phyloP scores from a whole-genome alignment of 2,329 filamentous ascomycete genomes.

The Verticillium tricorpus region DNA sequence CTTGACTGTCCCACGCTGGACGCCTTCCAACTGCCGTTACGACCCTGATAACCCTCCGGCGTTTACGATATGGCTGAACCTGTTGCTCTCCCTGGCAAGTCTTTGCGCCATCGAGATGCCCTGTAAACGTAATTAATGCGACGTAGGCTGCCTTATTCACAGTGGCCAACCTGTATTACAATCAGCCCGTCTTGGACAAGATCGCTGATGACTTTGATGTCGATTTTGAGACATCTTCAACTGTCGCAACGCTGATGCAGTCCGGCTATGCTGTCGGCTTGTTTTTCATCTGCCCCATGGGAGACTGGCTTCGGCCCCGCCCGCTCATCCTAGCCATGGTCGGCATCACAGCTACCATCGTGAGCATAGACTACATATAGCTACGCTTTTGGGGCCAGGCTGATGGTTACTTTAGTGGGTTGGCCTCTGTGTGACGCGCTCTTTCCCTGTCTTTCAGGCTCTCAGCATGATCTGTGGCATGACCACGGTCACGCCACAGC shows the following conservation, averaged over 20 bases:
- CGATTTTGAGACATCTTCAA: slow-evolving; percentile 59
- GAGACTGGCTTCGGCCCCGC: slow-evolving; percentile 62
- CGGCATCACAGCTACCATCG: slow-evolving; percentile 59
- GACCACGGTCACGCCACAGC: slow-evolving; percentile 72
- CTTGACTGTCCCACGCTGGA: no score
- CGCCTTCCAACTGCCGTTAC: no score
- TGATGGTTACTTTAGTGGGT: slow-evolving; percentile 45
- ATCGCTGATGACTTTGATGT: slow-evolving; percentile 68
- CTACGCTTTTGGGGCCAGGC: not conserved
- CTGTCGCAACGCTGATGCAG: slow-evolving; percentile 70
- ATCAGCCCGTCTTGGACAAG: slow-evolving; percentile 71
- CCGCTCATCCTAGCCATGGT: slow-evolving; percentile 67
- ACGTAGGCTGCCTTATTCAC: slow-evolving; percentile 54
- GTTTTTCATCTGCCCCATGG: slow-evolving; percentile 69
- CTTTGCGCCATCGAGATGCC: accelerated
- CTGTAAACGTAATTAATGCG: not conserved
- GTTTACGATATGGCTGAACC: no score
- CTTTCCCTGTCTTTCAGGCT: slow-evolving; percentile 59
- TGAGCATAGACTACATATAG: slow-evolving; percentile 36
- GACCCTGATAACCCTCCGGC: no score
- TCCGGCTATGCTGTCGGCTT: slow-evolving; percentile 73
- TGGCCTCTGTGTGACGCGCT: slow-evolving; percentile 62
- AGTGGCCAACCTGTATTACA: slow-evolving; percentile 78
- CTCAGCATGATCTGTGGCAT: slow-evolving; percentile 68
- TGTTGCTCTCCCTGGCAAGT: no score